Base-by-base conservation (phyloP, 1,284 basidiomycete genomes). In the Heterobasidion annosum region DNA sequence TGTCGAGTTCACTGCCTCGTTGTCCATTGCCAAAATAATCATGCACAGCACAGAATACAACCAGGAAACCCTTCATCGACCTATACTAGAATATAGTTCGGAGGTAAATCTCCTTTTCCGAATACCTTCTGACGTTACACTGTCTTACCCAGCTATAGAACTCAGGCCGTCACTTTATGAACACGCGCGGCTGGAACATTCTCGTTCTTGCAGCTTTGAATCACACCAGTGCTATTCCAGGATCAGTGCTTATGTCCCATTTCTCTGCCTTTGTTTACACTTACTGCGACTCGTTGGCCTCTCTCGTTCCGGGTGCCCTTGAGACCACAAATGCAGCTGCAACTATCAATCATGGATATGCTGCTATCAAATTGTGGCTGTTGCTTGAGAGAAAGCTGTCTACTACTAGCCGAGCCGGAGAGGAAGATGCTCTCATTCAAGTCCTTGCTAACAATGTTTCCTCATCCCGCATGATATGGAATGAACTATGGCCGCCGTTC, bases 401-500 rank as follows among this genome's bases (percentile, higher is more conserved):
- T 1, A 54, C 33, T 37, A 5, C 34, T 19, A 47, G n/a, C 8
- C 13, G 32, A 34, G 34, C 32, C 18, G 34, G 19, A 35, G 34
- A 7, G 34, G 46, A 49, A 3, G 12, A 32, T 42, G 46, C 9
- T 25, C 43, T 35, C 13, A 33, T 7, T 7, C 37, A 35, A 2
- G 44, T 48, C 16, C 15, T 13, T 19, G 62, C 64, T 7, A 71
- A 71, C 16, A 73, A 75, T 48, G 58, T 3, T 5, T 25, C 61
- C 4, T 64, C 67, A 15, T 68, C 75, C 34, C 65, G 71, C 43
- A 68, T 67, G 52, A 73, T 87, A 9, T 89, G 86, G 86, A 85
- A 85, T 61, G 82, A 85, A 58, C 64, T 89, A 12, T 89, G 85
- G 85, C 78, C 83, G 1, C 75, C 82, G 0, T 86, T 85, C 56